Base-by-base conservation (phyloP, 768 basidiomycete genomes). In the Hericium rajendrae region DNA sequence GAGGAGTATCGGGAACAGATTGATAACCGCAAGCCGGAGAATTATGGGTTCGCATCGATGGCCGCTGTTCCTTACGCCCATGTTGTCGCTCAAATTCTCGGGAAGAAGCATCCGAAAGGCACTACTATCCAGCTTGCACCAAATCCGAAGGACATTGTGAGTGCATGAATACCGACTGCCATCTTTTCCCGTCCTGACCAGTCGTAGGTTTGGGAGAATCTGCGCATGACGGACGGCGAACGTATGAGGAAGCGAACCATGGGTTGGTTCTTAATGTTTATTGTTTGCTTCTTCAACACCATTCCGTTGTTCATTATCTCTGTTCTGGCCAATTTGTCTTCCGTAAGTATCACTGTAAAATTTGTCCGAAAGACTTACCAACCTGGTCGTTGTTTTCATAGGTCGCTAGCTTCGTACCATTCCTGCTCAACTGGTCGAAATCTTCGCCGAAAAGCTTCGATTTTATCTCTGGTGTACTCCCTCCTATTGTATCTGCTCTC, bases 211-310 rank as follows among this genome's bases (percentile, higher is more conserved):
- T 99, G 97, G 97, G 72, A 78, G 48, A 99, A 99, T 69, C 78
- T 98, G 75, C 85, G 83, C 66, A 83, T 81, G 66, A 80, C 85
- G 2, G 76, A 86, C 16, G 78, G 71, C 6, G 85, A 89, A 62
- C 68, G 91, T 22, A 71, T 80, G 24, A 78, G 84, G 40, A 87
- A 88, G 70, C 80, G 78, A 64, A 71, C 77, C 37, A 71, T 88
- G 24, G 95, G 97, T n/a, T 89, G 91, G 71, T 58, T 87, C 39
- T 79, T 87, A 70, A 79, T 99, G 54, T 74, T 78, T 20, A 65
- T 83, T 32, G 83, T 97, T 51, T 94, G 92, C 71, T 94, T 93
- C 75, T 82, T 98, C 76, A 94, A 99, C 75, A 97, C 94, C 38
- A 75, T 95, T 10, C 97, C 97, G 18, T 74, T 99, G 16, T 81